Percentiles rank a stretch among this genome's conserved stretches.
Conservation (phyloP, 2,329 filamentous ascomycete species). For the Beauveria bassiana region DNA sequence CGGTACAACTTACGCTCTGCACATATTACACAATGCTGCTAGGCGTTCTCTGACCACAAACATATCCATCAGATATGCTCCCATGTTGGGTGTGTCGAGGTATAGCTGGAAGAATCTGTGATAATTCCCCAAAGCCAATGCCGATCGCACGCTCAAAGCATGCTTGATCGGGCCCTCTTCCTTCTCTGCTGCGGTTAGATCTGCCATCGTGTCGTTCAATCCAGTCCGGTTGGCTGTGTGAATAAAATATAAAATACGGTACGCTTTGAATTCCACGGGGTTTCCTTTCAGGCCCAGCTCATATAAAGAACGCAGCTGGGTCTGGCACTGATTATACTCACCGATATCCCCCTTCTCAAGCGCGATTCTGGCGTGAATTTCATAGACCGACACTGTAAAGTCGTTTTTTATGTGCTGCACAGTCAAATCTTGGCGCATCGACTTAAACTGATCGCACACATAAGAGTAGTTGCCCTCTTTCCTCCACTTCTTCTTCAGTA, state of each 20-base stretch:
- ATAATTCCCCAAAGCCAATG: slow-evolving; percentile 89
- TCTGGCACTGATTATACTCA: slow-evolving; percentile 99
- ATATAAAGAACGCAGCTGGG: slow-evolving; percentile 89
- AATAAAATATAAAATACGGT: slow-evolving; percentile 99
- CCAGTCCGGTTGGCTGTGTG: slow-evolving; percentile 97
- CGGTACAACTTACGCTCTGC: slow-evolving; percentile 67
- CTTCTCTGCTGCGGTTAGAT: slow-evolving; percentile 98
- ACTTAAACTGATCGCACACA: slow-evolving; percentile 99
- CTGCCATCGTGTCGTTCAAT: slow-evolving; percentile 95
- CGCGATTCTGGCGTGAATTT: slow-evolving; percentile 94
- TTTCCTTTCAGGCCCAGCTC: slow-evolving; percentile 79
- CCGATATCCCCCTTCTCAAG: slow-evolving; percentile 97
- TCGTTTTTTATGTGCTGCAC: slow-evolving; percentile 96
- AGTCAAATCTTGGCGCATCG: slow-evolving; percentile 92
- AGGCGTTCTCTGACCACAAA: slow-evolving; percentile 92
- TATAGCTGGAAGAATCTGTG: slow-evolving; percentile 98
- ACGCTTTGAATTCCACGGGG: slow-evolving; percentile 93
- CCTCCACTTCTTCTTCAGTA: slow-evolving; percentile 92
- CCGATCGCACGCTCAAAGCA: slow-evolving; percentile 83
- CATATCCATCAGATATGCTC: slow-evolving; percentile 98
- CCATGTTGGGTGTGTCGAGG: slow-evolving; percentile 91
- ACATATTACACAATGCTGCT: slow-evolving; percentile 82
- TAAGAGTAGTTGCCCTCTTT: slow-evolving; percentile 91
- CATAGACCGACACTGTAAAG: slow-evolving; percentile 93
- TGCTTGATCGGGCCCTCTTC: slow-evolving; percentile 77